Evolutionary conservation across 2,329 filamentous ascomycete species (phyloP).

Genomic region (Aschersonia sp.): DNA sequence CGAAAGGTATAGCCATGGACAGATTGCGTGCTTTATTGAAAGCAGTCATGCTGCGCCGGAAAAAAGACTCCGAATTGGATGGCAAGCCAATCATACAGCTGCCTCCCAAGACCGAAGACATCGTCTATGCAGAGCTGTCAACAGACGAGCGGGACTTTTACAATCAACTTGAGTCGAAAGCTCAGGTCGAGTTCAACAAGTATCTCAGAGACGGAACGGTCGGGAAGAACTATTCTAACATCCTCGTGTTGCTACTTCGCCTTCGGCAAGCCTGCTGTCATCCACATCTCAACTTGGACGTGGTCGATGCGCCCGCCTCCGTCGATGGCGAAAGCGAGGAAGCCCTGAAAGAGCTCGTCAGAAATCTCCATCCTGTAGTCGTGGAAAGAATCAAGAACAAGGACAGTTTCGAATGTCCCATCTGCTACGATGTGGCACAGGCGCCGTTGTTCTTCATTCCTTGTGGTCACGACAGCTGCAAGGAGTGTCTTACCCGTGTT

Average conservation of each 20-base stretch:
- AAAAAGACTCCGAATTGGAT: conserved; percentile 65
- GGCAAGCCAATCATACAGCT: conserved; percentile 69
- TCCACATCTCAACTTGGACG: conserved; percentile 15
- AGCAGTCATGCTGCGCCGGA: conserved; percentile 68
- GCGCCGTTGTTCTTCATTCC: conserved; percentile 70
- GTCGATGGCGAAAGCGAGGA: conserved; percentile 19
- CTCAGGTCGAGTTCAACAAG: conserved; percentile 60
- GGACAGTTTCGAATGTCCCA: conserved; percentile 61
- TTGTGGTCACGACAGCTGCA: conserved; percentile 70
- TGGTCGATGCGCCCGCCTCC: conserved; percentile 18
- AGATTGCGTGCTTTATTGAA: conserved; percentile 64
- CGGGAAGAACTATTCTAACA: conserved; percentile 57
- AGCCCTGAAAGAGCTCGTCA: conserved; percentile 48
- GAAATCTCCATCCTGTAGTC: conserved; percentile 41
- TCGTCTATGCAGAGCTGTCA: conserved; percentile 60
- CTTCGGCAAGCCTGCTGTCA: conserved; percentile 56
- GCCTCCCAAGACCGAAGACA: conserved; percentile 60
- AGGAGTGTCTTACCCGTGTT: conserved; percentile 60
- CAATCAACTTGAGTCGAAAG: conserved; percentile 53
- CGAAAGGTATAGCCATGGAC: conserved; percentile 49
- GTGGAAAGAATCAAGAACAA: conserved; percentile 47
- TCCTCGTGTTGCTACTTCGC: conserved; percentile 68
- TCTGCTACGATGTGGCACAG: conserved; percentile 63
- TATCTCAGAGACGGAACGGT: conserved; percentile 57
- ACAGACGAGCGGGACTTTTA: conserved; percentile 67